These are phyloP conservation scores for Pinus taeda DNA, from an alignment of 75 land plant genomes.

Conservation along the genomic window DNA sequence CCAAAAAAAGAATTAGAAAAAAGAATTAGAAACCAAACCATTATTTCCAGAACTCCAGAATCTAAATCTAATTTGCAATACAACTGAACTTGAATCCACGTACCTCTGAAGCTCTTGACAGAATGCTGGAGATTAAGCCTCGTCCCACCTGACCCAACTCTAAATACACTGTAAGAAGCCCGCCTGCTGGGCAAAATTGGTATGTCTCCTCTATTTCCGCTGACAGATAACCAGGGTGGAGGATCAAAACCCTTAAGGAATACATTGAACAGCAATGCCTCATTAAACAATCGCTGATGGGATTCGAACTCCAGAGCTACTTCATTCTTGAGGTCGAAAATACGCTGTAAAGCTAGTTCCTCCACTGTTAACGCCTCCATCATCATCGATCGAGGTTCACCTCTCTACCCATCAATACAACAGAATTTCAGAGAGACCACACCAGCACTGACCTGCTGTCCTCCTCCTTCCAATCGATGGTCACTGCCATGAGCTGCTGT, in stretches of 20 bases:
- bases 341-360: constrained; percentile 31
- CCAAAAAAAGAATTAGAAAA: neutral
- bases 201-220: too few relatives aligned
- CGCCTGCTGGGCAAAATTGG: too few relatives aligned
- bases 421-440: too few relatives aligned
- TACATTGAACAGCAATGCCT: constrained; percentile 33
- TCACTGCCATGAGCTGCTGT: too few relatives aligned
- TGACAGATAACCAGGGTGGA: constrained; percentile 31
- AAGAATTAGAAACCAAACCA: neutral
- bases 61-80: neutral
- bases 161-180: too few relatives aligned
- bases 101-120: neutral
- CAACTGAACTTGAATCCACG: too few relatives aligned
- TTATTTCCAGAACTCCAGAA: neutral
- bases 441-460: too few relatives aligned
- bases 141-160: too few relatives aligned
- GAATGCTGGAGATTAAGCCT: neutral
- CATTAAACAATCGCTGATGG: constrained; percentile 25
- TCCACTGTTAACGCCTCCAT: constrained; percentile 10
- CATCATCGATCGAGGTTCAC: too few relatives aligned
- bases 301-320: constrained; percentile 33
- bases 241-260: constrained; percentile 37
- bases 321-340: constrained; percentile 41
- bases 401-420: too few relatives aligned
- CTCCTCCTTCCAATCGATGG: too few relatives aligned